phyloP scores from a whole-genome alignment of 345 rosid genomes.

The Nasturtium officinale region DNA sequence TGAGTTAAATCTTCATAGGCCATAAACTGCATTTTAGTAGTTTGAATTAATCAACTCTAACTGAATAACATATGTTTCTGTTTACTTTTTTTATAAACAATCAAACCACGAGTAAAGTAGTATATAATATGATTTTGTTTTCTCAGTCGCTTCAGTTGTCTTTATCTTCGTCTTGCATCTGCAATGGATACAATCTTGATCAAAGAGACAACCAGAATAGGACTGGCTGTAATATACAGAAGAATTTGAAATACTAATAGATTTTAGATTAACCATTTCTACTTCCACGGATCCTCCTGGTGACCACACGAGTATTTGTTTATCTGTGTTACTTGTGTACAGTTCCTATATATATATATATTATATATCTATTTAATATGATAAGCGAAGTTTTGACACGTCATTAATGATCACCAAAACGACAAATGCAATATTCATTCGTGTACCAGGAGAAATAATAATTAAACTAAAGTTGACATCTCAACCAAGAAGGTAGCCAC shows the following conservation, averaged over 20 bases:
- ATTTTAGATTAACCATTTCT: conserved; percentile 42
- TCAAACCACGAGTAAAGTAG: neutral
- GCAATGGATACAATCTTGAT: conserved; percentile 15
- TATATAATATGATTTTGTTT: no score
- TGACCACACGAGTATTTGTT: conserved; percentile 93
- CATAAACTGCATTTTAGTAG: conserved; percentile 1
- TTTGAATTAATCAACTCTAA: neutral
- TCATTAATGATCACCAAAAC: conserved; percentile 5
- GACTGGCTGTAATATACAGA: neutral
- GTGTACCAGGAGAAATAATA: neutral
- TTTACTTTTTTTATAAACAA: conserved; percentile 5
- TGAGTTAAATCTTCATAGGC: neutral
- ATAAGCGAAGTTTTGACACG: conserved; percentile 16
- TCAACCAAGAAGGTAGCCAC: conserved; percentile 34
- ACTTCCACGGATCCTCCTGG: conserved; percentile 49
- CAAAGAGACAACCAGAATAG: conserved; percentile 9
- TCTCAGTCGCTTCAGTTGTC: conserved; percentile 74
- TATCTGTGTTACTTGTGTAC: conserved; percentile 78
- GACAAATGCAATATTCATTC: conserved; percentile 24
- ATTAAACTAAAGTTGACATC: conserved; percentile 33
- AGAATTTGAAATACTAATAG: neutral
- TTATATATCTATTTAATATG: neutral
- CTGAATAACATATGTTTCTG: neutral
- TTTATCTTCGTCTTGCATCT: conserved; percentile 62
- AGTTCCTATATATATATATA: no score